Conservation (phyloP, 1,284 basidiomycete genomes). For the Anthracocystis setariae region DNA sequence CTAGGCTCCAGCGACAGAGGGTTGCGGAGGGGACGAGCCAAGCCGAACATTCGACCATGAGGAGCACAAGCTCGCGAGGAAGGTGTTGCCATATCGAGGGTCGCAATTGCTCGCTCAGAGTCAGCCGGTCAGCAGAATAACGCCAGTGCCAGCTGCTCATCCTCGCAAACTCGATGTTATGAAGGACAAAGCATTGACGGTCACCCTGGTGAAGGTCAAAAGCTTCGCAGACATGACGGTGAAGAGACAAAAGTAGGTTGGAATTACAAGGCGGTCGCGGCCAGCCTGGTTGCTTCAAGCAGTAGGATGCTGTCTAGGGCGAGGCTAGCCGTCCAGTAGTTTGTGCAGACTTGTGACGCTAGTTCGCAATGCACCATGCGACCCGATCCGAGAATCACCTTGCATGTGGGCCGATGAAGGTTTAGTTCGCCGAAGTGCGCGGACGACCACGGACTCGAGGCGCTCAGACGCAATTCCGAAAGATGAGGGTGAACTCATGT, state of each 20-base stretch:
- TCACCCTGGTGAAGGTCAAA: not conserved
- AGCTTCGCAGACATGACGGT: not conserved
- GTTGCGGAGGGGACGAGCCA: conserved; percentile 30
- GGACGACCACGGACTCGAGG: not conserved
- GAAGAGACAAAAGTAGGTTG: not conserved
- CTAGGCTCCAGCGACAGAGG: conserved; percentile 27
- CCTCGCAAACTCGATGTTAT: conserved; percentile 3
- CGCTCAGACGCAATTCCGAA: not conserved
- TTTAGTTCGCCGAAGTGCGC: not conserved
- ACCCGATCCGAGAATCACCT: too few relatives aligned
- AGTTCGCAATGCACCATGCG: not conserved
- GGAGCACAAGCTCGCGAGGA: conserved; percentile 25
- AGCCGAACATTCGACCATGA: conserved; percentile 25
- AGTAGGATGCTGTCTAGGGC: too few relatives aligned
- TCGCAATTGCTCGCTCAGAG: conserved; percentile 10
- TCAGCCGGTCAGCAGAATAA: conserved; percentile 26
- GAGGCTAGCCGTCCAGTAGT: too few relatives aligned
- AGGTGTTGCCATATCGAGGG: conserved; percentile 24
- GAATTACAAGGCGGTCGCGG: not conserved
- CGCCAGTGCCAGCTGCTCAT: conserved; percentile 29
- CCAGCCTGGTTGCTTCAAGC: not conserved
- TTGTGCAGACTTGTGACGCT: not conserved
- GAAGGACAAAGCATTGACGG: conserved; percentile 3
- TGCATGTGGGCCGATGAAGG: too few relatives aligned
- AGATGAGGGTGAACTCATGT: not conserved